These are phyloP conservation scores for Golubevia pallescens DNA, from an alignment of 1,284 basidiomycete species.

Conservation along the genomic window DNA sequence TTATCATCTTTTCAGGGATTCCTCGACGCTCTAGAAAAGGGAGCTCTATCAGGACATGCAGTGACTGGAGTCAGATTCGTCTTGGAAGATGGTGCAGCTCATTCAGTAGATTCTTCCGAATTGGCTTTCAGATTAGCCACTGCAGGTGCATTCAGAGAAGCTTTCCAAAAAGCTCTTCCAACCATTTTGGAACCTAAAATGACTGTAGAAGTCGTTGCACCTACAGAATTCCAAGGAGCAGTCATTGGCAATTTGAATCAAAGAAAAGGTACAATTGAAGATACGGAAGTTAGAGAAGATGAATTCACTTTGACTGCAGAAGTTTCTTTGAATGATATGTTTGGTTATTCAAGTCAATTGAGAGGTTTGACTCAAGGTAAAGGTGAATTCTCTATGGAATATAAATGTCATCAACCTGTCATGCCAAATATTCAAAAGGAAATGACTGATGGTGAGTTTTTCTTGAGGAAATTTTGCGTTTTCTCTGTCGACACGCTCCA, in stretches of 20 bases:
- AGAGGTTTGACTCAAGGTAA: conserved; percentile 84
- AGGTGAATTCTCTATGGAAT: conserved; percentile 94
- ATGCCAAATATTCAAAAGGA: conserved; percentile 85
- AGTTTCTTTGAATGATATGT: conserved; percentile 98
- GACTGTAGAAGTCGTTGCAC: conserved; percentile 96
- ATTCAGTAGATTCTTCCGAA: conserved; percentile 96
- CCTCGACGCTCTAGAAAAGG: conserved; percentile 91
- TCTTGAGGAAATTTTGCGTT: too few species aligned
- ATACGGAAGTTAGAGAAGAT: conserved; percentile 95
- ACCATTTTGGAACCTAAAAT: conserved; percentile 96
- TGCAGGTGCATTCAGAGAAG: conserved; percentile 91
- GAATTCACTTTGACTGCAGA: conserved; percentile 93
- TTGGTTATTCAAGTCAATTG: conserved; percentile 90
- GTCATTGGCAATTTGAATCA: conserved; percentile 95
- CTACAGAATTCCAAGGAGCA: conserved; percentile 93
- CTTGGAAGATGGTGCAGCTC: conserved; percentile 88
- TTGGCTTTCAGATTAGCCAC: conserved; percentile 90
- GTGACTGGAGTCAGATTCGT: conserved; percentile 87
- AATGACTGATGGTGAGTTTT: too few species aligned
- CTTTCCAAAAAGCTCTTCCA: conserved; percentile 77
- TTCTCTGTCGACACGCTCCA: too few species aligned
- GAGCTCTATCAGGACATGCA: conserved; percentile 84
- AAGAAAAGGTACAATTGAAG: conserved; percentile 90
- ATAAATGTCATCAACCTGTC: conserved; percentile 81
- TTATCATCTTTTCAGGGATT: too few species aligned